Conservation (phyloP, 2,329 filamentous ascomycete genomes). For the Beauveria pseudobassiana region DNA sequence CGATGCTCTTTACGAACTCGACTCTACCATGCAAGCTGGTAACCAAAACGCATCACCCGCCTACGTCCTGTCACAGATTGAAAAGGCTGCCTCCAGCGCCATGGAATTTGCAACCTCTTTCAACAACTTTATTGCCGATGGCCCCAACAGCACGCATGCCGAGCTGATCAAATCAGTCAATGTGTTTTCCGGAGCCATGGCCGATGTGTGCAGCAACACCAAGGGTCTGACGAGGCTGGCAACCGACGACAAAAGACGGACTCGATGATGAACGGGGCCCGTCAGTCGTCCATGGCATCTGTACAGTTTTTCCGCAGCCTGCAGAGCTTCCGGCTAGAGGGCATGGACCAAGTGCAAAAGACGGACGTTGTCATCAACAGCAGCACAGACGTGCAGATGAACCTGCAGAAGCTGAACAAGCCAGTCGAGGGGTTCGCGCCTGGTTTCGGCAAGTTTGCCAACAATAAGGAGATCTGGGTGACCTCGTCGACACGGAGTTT, state of each 20-base stretch:
- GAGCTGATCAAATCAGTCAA: slow-evolving; percentile 92
- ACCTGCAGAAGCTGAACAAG: slow-evolving; percentile 88
- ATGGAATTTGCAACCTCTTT: slow-evolving; percentile 98
- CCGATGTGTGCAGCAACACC: slow-evolving; percentile 91
- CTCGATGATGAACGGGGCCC: slow-evolving; percentile 71
- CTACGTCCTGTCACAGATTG: slow-evolving; percentile 92
- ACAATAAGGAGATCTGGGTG: slow-evolving; percentile 77
- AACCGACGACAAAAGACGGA: slow-evolving; percentile 93
- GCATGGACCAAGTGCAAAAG: slow-evolving; percentile 84
- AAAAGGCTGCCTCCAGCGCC: slow-evolving; percentile 88
- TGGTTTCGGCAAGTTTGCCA: slow-evolving; percentile 72
- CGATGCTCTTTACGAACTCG: slow-evolving; percentile 92
- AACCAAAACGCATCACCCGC: slow-evolving; percentile 96
- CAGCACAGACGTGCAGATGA: slow-evolving; percentile 93
- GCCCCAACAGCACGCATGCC: slow-evolving; percentile 79
- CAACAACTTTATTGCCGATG: slow-evolving; percentile 97
- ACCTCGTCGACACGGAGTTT: slow-evolving; percentile 86
- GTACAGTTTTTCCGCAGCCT: slow-evolving; percentile 93
- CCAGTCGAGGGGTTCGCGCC: slow-evolving; percentile 87
- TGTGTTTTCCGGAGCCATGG: slow-evolving; percentile 80
- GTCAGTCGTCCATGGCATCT: slow-evolving; percentile 76
- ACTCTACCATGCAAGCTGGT: slow-evolving; percentile 96
- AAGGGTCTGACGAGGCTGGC: slow-evolving; percentile 91
- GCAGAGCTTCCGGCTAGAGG: slow-evolving; percentile 88
- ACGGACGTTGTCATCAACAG: slow-evolving; percentile 96